Percentiles rank a stretch among this genome's conserved stretches.
phyloP scores from a whole-genome alignment of 495 filamentous ascomycete genomes.

The Trichocladium antarcticum region DNA sequence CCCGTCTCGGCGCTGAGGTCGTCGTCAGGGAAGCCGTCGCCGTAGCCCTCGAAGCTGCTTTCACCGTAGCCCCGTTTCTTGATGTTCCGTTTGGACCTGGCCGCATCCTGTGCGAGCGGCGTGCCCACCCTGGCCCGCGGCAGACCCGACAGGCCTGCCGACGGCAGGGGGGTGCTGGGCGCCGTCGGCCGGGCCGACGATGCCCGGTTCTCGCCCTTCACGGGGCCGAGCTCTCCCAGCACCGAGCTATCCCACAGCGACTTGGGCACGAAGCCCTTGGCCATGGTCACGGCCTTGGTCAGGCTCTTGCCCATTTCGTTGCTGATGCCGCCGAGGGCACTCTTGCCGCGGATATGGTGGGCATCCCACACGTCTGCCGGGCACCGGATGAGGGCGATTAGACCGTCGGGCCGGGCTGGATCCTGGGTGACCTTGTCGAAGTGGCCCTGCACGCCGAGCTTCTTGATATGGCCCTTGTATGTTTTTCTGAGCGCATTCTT shows the following conservation, averaged over 20 bases:
- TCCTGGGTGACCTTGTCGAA: conserved; percentile 44
- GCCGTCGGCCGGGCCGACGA: conserved; percentile 35
- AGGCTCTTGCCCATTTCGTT: conserved; percentile 25
- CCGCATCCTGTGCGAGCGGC: conserved; percentile 16
- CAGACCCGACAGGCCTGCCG: conserved; percentile 7
- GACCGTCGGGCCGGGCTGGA: conserved; percentile 23
- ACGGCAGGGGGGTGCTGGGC: conserved; percentile 32
- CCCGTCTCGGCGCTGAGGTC: conserved; percentile 35
- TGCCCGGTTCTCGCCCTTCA: conserved; percentile 28
- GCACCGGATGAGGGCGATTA: conserved; percentile 38
- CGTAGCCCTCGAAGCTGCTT: conserved; percentile 47
- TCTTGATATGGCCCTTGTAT: conserved; percentile 49
- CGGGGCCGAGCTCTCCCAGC: conserved; percentile 36
- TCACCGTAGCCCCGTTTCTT: conserved; percentile 46
- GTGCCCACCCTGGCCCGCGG: conserved; percentile 23
- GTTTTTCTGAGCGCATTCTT: conserved; percentile 49
- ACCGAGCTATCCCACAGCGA: conserved; percentile 41
- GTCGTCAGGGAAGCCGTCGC: conserved; percentile 43
- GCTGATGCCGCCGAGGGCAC: conserved; percentile 44
- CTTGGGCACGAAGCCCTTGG: conserved; percentile 38
- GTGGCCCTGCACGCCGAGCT: conserved; percentile 41
- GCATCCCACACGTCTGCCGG: conserved; percentile 48
- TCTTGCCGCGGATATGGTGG: conserved; percentile 40
- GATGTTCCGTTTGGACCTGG: conserved; percentile 32
- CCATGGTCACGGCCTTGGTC: conserved; percentile 38